Conservation (phyloP, 2,329 filamentous ascomycete species). For the Falciphora oryzae region DNA sequence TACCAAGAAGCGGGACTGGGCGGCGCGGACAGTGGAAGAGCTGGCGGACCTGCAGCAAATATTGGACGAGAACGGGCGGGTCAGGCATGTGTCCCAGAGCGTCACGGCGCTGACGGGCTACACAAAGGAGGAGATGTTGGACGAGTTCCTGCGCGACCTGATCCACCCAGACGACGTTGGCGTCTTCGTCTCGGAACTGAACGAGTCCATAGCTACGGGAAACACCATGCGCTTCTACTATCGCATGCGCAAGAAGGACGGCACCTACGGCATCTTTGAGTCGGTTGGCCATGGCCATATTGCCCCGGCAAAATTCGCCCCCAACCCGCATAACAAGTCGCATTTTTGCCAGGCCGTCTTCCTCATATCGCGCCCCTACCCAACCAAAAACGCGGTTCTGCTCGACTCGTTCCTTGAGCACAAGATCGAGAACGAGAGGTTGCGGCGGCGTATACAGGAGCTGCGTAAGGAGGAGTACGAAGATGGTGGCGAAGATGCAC, state of each 20-base stretch:
- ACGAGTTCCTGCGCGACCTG: slow-evolving; percentile 71
- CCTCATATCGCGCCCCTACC: slow-evolving; percentile 86
- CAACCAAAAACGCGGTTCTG: slow-evolving; percentile 76
- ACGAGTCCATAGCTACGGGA: slow-evolving; percentile 80
- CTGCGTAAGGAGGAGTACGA: slow-evolving; percentile 80
- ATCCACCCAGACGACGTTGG: slow-evolving; percentile 81
- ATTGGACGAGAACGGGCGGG: slow-evolving; percentile 74
- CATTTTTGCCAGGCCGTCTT: slow-evolving; percentile 85
- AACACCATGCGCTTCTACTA: slow-evolving; percentile 80
- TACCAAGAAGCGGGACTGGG: slow-evolving; percentile 67
- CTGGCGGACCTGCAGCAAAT: slow-evolving; percentile 85
- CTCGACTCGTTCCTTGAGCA: slow-evolving; percentile 93
- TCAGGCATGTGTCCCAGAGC: slow-evolving; percentile 82
- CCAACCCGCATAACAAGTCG: slow-evolving; percentile 57
- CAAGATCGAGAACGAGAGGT: slow-evolving; percentile 90
- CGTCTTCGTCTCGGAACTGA: slow-evolving; percentile 80
- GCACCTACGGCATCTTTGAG: slow-evolving; percentile 75
- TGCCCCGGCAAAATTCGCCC: slow-evolving; percentile 59
- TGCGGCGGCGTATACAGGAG: slow-evolving; percentile 78
- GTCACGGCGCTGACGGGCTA: slow-evolving; percentile 71
- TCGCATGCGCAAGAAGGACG: slow-evolving; percentile 64
- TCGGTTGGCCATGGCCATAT: slow-evolving; percentile 90
- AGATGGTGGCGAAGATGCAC: slow-evolving; percentile 65
- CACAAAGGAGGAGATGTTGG: slow-evolving; percentile 61
- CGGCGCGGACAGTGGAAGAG: slow-evolving; percentile 82